These are phyloP conservation scores for Paracoccidioides brasiliensis DNA, from an alignment of 2,329 filamentous ascomycete genomes.

Conservation along the genomic window DNA sequence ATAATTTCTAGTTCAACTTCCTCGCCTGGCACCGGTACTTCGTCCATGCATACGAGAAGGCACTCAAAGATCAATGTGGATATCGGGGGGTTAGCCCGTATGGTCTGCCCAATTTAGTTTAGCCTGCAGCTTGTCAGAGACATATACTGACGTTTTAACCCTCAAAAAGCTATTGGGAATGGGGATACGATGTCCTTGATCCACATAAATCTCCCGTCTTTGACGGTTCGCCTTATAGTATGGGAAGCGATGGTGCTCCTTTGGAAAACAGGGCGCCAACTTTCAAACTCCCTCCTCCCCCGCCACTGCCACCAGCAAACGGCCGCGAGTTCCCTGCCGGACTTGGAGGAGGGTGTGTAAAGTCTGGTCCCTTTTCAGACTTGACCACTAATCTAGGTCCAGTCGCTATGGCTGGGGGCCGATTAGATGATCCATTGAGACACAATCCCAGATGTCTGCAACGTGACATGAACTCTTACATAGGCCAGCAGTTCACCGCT, in stretches of 20 bases:
- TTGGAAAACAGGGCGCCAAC: conserved; percentile 1
- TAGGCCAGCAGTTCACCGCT: conserved; percentile 5
- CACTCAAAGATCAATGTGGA: conserved; percentile 28
- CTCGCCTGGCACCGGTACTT: conserved; percentile 30
- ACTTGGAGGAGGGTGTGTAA: conserved; percentile 20
- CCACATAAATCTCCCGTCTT: conserved; percentile 14
- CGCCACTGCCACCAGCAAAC: conserved; percentile 16
- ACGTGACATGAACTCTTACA: conserved; percentile 24
- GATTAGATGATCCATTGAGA: conserved; percentile 7
- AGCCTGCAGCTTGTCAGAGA: not conserved
- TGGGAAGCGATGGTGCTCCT: conserved; percentile 17
- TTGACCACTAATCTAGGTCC: conserved; percentile 29
- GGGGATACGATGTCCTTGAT: conserved; percentile 13
- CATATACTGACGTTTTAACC: not conserved
- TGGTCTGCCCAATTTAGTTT: not conserved
- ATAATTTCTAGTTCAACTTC: conserved; percentile 6
- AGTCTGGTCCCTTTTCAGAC: conserved; percentile 18
- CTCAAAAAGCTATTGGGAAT: conserved; percentile 19
- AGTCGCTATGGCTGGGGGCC: not conserved
- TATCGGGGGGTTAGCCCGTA: conserved; percentile 20
- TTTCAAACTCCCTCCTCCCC: conserved; percentile 2
- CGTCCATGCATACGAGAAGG: conserved; percentile 25
- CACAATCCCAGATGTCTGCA: conserved; percentile 28
- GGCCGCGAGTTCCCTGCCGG: conserved; percentile 6
- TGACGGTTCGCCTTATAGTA: conserved; percentile 19